Evolutionary conservation across 441 rosid genomes (phyloP).

Genomic region (Erysimum pusillum): DNA sequence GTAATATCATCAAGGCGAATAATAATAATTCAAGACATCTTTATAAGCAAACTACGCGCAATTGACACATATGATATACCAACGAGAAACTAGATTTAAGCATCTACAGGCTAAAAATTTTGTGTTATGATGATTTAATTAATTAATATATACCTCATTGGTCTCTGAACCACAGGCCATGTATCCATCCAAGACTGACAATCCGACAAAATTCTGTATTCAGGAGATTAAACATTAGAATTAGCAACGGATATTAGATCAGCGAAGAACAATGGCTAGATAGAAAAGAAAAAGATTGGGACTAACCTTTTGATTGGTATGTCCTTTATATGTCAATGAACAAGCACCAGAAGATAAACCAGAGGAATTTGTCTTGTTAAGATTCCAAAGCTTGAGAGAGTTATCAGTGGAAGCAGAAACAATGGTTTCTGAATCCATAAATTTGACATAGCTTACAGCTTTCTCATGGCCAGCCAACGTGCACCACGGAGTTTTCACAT

Average conservation of each 20-base stretch:
- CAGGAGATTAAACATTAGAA: slow-evolving; percentile 41
- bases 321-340: slow-evolving; percentile 71
- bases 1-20: neutral
- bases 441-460: slow-evolving; percentile 87
- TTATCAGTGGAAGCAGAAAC: slow-evolving; percentile 93
- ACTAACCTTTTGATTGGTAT: slow-evolving; percentile 77
- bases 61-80: neutral
- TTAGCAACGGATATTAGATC: slow-evolving; percentile 24
- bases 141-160: slow-evolving; percentile 78
- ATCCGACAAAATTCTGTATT: slow-evolving; percentile 84
- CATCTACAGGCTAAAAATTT: neutral
- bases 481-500: slow-evolving; percentile 76
- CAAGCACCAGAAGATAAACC: slow-evolving; percentile 65
- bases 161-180: slow-evolving; percentile 90
- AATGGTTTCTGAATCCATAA: slow-evolving; percentile 77
- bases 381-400: slow-evolving; percentile 84
- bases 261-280: neutral
- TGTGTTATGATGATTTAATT: slow-evolving; percentile 9
- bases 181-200: slow-evolving; percentile 79
- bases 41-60: neutral
- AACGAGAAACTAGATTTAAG: neutral
- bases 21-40: neutral
- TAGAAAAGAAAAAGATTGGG: neutral
- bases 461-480: slow-evolving; percentile 74
- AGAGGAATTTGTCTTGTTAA: slow-evolving; percentile 58